Base-by-base conservation (phyloP, 1,284 basidiomycete genomes). In the Fomes fomentarius region DNA sequence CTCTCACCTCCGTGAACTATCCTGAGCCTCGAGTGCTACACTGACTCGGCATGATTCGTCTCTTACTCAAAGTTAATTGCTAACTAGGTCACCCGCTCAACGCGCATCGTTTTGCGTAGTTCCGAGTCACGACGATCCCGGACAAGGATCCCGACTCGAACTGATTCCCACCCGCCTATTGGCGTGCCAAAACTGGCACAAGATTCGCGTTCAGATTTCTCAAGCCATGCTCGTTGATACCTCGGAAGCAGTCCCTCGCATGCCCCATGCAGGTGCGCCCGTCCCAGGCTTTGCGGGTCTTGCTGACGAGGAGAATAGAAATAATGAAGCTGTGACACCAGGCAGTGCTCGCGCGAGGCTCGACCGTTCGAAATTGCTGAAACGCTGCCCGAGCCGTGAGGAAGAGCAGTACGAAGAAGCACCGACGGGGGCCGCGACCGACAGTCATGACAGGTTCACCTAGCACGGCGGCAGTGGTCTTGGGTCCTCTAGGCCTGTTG, bases 71-170 rank as follows among this genome's bases (percentile, higher is more conserved):
- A 22, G 21, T 24, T 12, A 30, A 30, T 6, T 30, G 28, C 28
- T 6, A n/a, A n/a, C n/a, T 12, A 30, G 21, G 21, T 40, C 38
- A 40, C 38, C 38, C 19, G 38, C 38, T 21, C 38, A 40, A 5
- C n/a, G 37, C 37, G 21, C 5, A 38, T n/a, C 19, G 2, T 19
- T 19, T 19, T 21, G 17, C n/a, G 19, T 19, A 12, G 28, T 12
- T 30, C 28, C 28, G 28, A 30, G n/a, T n/a, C n/a, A n/a, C 24
- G 35, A 38, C 45, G 31, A 51, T 51, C 50, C 35, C 28, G 42
- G 42, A 45, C 19, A 35, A 15, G 26, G 35, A 45, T 24, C 26
- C 37, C 43, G 30, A 52, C 37, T 21, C n/a, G n/a, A n/a, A 10
- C 30, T 10, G 7, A 4, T 43, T 44, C 30, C 19, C 38, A n/a